phyloP scores from a whole-genome alignment of 768 basidiomycete species.

The Tulasnella sp. region DNA sequence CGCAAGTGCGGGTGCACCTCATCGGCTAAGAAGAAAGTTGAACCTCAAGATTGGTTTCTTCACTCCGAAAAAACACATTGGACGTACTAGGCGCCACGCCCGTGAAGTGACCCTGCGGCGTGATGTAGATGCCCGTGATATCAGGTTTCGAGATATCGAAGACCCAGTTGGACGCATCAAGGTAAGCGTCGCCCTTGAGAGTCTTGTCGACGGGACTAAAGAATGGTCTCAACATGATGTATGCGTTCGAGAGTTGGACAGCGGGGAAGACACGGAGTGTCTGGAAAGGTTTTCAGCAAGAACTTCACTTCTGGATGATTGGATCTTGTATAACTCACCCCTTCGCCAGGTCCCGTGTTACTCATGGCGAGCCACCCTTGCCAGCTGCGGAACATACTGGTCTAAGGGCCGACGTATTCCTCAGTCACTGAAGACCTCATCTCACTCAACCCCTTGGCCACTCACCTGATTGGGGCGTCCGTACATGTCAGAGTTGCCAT shows the following conservation, averaged over 20 bases:
- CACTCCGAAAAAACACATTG: no score
- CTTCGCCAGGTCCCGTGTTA: constrained; percentile 57
- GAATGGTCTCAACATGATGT: constrained; percentile 67
- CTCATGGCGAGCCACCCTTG: constrained; percentile 72
- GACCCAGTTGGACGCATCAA: constrained; percentile 14
- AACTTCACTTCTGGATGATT: neutral
- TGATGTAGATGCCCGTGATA: constrained; percentile 7
- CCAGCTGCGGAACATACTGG: constrained; percentile 38
- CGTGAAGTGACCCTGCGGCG: neutral
- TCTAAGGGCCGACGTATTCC: no score
- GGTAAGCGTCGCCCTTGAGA: constrained; percentile 4
- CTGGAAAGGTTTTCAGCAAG: neutral
- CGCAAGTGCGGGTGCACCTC: constrained; percentile 56
- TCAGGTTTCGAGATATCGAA: constrained; percentile 8
- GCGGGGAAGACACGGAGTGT: constrained; percentile 47
- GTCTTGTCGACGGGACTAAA: constrained; percentile 38
- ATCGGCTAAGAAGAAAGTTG: constrained; percentile 22
- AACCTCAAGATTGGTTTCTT: neutral
- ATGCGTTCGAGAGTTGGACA: constrained; percentile 55
- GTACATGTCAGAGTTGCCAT: constrained; percentile 16
- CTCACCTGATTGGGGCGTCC: constrained; percentile 18
- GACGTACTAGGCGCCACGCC: constrained; percentile 7
- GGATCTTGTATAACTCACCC: constrained; percentile 23
- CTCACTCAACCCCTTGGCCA: neutral
- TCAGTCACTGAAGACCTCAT: constrained; percentile 4